Evolutionary conservation across 768 basidiomycete species (phyloP), one percentile per base, ranked within the genome.

Genomic region (Tulasnella sp.): DNA sequence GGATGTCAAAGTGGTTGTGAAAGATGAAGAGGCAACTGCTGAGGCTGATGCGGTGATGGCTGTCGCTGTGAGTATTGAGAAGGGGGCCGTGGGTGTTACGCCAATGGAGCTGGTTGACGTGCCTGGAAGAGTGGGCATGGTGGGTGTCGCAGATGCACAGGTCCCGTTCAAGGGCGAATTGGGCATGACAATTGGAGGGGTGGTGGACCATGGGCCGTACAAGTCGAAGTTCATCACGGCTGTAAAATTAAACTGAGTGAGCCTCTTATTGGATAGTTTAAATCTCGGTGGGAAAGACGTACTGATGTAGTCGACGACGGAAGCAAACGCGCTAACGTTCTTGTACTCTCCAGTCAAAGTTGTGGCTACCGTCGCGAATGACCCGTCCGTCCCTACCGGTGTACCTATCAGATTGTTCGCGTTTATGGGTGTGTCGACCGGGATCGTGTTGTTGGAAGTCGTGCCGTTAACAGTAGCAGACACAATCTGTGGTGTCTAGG

Each of bases 191-290:
- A 29, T 34, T 2, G 56, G 11, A 24, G 29, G 25, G 22, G 12
- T 22, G 15, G 24, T 48, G 2, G 56, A 48, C 56, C 56, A 58
- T 27, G 56, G 24, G 7, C 56, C 56, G 31, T 49, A 34, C 21
- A 58, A 25, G 45, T 58, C 56, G 27, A 48, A 58, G 48, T 58
- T 58, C 56, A 58, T 48, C 29, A 58, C 38, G 24, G 56, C 56
- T 58, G 19, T 24, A 44, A 17, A 43, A n/a, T n/a, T n/a, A n/a
- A 24, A 38, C 4, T 44, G 56, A 9, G 30, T 15, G n/a, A 48
- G n/a, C 19, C 46, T 7, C 19, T 12, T 27, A 49, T n/a, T 49
- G 21, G 17, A 2, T 19, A 8, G 21, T 8, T n/a, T 2, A 2
- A 55, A 21, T 2, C 2, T 19, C 45, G 15, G 29, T 2, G 19